Evolutionary conservation across 805 yeast species (phyloP).

Genomic region (Peterozyma toletana): DNA sequence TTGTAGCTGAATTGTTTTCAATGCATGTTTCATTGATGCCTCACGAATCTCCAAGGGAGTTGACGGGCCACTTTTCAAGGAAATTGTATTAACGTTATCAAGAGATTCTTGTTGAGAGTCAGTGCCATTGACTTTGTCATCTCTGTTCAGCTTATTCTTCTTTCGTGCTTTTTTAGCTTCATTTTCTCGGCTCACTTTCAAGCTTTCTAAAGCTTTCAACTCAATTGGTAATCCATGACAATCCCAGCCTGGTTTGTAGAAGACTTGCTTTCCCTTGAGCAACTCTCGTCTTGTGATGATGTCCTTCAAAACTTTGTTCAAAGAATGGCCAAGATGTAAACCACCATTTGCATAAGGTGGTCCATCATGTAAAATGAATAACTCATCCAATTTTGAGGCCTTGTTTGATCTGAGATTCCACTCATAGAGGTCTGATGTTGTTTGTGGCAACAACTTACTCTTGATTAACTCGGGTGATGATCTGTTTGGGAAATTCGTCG

Average conservation of each 20-base stretch:
- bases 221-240: slow-evolving; percentile 98
- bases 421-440: slow-evolving; percentile 54
- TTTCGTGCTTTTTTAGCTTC: slow-evolving; percentile 11
- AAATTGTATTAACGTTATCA: neutral
- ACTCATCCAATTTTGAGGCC: slow-evolving; percentile 22
- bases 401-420: slow-evolving; percentile 40
- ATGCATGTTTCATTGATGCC: slow-evolving; percentile 66
- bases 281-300: slow-evolving; percentile 70
- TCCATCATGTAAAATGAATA: slow-evolving; percentile 84
- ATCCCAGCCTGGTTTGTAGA: slow-evolving; percentile 95
- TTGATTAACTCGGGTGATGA: slow-evolving; percentile 38
- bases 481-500: slow-evolving; percentile 59
- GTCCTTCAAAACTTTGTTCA: slow-evolving; percentile 86
- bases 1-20: slow-evolving; percentile 58
- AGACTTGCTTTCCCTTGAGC: slow-evolving; percentile 51
- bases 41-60: slow-evolving; percentile 50
- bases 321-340: slow-evolving; percentile 85
- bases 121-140: slow-evolving; percentile 12
- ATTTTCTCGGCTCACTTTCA: slow-evolving; percentile 17
- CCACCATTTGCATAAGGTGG: slow-evolving; percentile 99
- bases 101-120: neutral
- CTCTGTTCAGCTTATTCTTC: slow-evolving; percentile 21
- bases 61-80: slow-evolving; percentile 15
- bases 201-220: slow-evolving; percentile 61
- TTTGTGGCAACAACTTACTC: slow-evolving; percentile 37